Evolutionary conservation across 1,284 basidiomycete species (phyloP).

Genomic region (Rhodotorula sp.): DNA sequence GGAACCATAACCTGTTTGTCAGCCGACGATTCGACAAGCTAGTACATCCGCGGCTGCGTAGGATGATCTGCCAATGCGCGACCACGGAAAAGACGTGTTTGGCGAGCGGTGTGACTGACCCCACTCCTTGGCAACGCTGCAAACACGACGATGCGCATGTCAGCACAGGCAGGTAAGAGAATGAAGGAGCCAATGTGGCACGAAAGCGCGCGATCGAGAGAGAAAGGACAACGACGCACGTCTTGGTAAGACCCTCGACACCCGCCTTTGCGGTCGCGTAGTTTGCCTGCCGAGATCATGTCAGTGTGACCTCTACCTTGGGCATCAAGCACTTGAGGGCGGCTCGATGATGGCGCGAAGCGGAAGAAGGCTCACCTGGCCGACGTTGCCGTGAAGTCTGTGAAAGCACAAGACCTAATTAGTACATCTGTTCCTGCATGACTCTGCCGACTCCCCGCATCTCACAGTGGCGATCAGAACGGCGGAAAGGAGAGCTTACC

Average conservation of each 20-base stretch:
- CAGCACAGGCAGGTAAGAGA: background rate
- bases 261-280: conserved; percentile 63
- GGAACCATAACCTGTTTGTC: too few relatives aligned
- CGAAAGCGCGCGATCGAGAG: too few relatives aligned
- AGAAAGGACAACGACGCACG: background rate
- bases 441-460: background rate
- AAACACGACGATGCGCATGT: background rate
- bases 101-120: conserved; percentile 51
- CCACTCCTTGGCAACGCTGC: conserved; percentile 72
- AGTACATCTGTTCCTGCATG: too few relatives aligned
- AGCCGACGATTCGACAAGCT: background rate
- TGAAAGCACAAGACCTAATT: conserved; percentile 53
- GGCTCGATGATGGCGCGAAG: too few relatives aligned
- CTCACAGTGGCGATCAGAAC: conserved; percentile 30
- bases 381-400: conserved; percentile 78
- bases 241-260: conserved; percentile 64
- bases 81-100: too few relatives aligned
- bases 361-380: conserved; percentile 50
- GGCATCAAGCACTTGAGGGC: background rate
- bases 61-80: background rate
- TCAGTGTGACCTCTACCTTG: too few relatives aligned
- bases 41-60: background rate
- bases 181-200: too few relatives aligned
- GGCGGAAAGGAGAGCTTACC: conserved; percentile 48
- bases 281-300: conserved; percentile 58